Base-by-base conservation (phyloP, 225 moss, liverwort and hornwort genomes). In the Physcomitrellopsis africana region DNA sequence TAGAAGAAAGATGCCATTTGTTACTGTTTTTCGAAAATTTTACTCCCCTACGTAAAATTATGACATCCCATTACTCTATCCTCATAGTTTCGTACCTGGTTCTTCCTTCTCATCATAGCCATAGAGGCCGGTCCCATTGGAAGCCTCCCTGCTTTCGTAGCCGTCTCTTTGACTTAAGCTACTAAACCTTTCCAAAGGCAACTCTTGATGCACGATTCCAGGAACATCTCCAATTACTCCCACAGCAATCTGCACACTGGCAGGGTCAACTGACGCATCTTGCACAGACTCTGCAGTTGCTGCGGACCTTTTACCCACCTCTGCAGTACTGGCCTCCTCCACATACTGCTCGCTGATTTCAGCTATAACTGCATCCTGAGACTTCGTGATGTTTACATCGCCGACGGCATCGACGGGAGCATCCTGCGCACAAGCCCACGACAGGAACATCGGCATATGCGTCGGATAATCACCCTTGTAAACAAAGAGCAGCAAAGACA, bases 141-240 rank as follows among this genome's bases (percentile, higher is more conserved):
- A 76, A 69, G 72, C 69, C 69, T 67, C 80, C 70, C 48, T 78
- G 55, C 52, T 73, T 73, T 51, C 88, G 63, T 73, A 77, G 9
- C 73, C 79, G 51, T 60, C 82, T 72, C 80, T 80, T 23, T 87
- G 82, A 11, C 65, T 77, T 59, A 80, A 45, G 74, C 26, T 72
- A 46, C 72, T 70, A 42, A 72, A 63, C 44, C 29, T 56, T 27
- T 74, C 76, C 66, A 79, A 68, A 17, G 77, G 51, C 7, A 67
- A 27, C 57, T 51, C 76, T 72, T 45, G 68, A 78, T 64, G 75
- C 41, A 22, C 57, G 19, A 64, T 23, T 68, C 47, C 60, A 73
- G 26, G 22, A 57, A 48, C 58, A 20, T 78, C 81, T 60, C 77
- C 74, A 19, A 69, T 65, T 54, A 56, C 79, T 19, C 76, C 68